Base-by-base conservation (phyloP, 345 rosid species). In the Cardiospermum halicacabum region DNA sequence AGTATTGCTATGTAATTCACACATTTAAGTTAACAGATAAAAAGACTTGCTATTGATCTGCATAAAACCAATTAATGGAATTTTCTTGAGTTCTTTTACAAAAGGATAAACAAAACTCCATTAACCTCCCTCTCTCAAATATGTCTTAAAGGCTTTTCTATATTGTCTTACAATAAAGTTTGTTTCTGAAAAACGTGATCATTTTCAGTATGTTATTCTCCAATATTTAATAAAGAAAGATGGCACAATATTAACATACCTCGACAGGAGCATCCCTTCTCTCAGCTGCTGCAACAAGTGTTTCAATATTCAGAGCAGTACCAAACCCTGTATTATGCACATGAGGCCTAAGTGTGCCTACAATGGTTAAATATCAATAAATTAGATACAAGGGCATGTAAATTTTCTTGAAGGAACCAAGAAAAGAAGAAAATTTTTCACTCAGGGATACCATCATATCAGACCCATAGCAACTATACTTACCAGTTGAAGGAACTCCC, bases 251-350 rank as follows among this genome's bases (percentile, higher is more conserved):
- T 2, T 45, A 45, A 16, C 50, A 45, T 80, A 93, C 98, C 96
- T 90, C 96, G 56, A 93, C 80, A 45, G 86, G 92, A 28, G 83
- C 82, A 49, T 90, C 90, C 62, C 97, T 86, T 75, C 96, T 88
- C 82, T 88, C 97, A 28, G 97, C 96, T 61, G 98, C 98, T 76
- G 97, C 92, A 69, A 86, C 88, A 36, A 93, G 85, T 57, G 99
- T 93, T 79, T 87, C 99, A 60, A 93, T 88, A 77, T 86, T 93
- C 85, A 91, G 70, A 54, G 99, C 95, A 65, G 99, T 88, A 69
- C 99, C 97, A 84, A 93, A 94, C 70, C 92, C 99, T 91, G 75
- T 50, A 50, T 24, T 56, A 56, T 55, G 30, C 16, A 34, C 16
- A 55, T 27, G 31, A 15, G 28, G 58, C 28, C 58, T 55, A 30